Evolutionary conservation across 805 yeast species (phyloP), one percentile per base, ranked within the genome.

Genomic region (Sugiyamaella smithiae): DNA sequence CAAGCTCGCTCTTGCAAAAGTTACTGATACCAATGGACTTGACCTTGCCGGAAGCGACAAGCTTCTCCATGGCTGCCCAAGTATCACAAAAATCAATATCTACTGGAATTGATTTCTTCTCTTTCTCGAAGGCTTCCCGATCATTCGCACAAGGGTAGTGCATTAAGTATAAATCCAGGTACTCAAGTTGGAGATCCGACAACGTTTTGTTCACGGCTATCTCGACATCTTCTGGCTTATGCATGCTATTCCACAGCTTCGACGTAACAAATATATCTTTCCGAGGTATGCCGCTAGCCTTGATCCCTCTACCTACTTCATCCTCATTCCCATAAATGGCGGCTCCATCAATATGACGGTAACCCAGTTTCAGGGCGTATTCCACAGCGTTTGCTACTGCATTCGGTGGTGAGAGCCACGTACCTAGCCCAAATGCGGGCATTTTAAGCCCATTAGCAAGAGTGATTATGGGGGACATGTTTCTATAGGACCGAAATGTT

Each of bases 1-100:
- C 75, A 17, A 86, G 63, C 60, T 82, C 88, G 3, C 65, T 67
- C 12, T 65, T 60, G 40, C 40, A 36, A 62, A 81, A 79, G 69
- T 87, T 86, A 29, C 89, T 82, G 37, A 86, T 85, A 56, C 95
- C 95, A 63, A 86, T 76, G 22, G 89, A 78, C 57, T 73, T 78
- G 23, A 78, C 72, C 63, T 78, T 56, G n/a, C 52, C 53, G 25
- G 32, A 33, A 25, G 67, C 67, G 43, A 78, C 72, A 44, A 84
- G 67, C 56, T 77, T 69, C 67, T 85, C 87, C 78, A 87, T 66
- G 28, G 66, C 67, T 58, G 75, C 79, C 80, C 81, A 85, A 19
- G 87, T 80, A 59, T 81, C 73, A 59, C 71, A 26, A 43, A 26
- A 25, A 36, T 40, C 46, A 26, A 45, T 40, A 36, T 29, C 8